phyloP scores from a whole-genome alignment of 495 filamentous ascomycete genomes.

The Sabuloglossum arenarium region DNA sequence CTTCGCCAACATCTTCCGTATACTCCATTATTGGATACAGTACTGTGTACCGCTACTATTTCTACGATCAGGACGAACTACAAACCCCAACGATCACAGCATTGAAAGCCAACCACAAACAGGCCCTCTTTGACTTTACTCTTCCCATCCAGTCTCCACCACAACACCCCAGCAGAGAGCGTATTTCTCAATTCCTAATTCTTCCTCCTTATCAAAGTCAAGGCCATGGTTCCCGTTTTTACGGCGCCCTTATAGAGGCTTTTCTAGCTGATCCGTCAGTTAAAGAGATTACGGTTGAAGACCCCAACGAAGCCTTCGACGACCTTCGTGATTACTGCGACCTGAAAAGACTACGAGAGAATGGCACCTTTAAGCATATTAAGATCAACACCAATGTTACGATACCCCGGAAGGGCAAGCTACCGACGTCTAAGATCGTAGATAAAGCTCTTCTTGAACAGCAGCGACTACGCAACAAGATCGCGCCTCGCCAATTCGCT shows the following conservation, averaged over 20 bases:
- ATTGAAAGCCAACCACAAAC: slow-evolving; percentile 20
- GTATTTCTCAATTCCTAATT: slow-evolving; percentile 89
- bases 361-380: slow-evolving; percentile 30
- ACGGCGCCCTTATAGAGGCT: slow-evolving; percentile 48
- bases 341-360: slow-evolving; percentile 38
- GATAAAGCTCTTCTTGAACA: slow-evolving; percentile 31
- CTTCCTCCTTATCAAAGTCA: slow-evolving; percentile 69
- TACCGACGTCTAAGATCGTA: slow-evolving; percentile 45
- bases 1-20: slow-evolving; percentile 24
- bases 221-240: slow-evolving; percentile 62
- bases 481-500: slow-evolving; percentile 69
- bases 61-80: slow-evolving; percentile 19
- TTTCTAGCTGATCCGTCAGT: slow-evolving; percentile 40
- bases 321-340: slow-evolving; percentile 73
- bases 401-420: slow-evolving; percentile 16
- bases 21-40: slow-evolving; percentile 72
- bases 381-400: slow-evolving; percentile 25
- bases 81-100: slow-evolving; percentile 1
- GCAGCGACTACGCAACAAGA: slow-evolving; percentile 48
- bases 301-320: slow-evolving; percentile 89
- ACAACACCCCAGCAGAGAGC: slow-evolving; percentile 41
- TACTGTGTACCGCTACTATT: slow-evolving; percentile 72
- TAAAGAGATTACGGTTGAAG: slow-evolving; percentile 79
- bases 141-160: slow-evolving; percentile 20
- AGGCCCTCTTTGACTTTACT: slow-evolving; percentile 19